Conservation (phyloP, 495 filamentous ascomycete genomes). For the Xylaria grammica region DNA sequence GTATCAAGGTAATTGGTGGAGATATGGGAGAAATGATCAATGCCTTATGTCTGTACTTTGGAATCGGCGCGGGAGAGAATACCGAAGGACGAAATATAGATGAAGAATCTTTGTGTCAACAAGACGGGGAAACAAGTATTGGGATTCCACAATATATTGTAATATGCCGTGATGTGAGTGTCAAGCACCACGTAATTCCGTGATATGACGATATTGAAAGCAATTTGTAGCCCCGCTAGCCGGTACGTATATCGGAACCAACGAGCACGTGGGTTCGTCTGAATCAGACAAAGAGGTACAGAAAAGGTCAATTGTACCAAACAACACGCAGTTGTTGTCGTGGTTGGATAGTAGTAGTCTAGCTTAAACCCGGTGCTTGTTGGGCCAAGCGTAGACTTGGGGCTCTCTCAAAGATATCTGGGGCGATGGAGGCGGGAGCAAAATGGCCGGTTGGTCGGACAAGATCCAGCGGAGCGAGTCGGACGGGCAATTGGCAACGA, state of each 20-base stretch:
- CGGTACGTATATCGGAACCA: constrained; percentile 19
- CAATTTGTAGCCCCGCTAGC: constrained; percentile 29
- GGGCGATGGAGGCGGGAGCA: constrained; percentile 10
- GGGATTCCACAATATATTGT: constrained; percentile 19
- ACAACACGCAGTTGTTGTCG: constrained; percentile 6
- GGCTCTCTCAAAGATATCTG: constrained; percentile 9
- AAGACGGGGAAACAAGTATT: constrained; percentile 4
- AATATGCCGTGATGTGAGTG: constrained; percentile 32
- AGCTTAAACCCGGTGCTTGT: constrained; percentile 5
- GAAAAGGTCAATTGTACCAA: constrained; percentile 13
- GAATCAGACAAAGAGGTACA: neutral
- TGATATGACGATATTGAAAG: constrained; percentile 34
- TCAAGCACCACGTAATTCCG: constrained; percentile 28
- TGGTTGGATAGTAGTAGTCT: constrained; percentile 5
- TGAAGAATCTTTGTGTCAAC: too few species aligned
- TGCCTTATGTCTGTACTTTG: too few species aligned
- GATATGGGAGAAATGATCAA: neutral
- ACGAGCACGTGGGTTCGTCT: constrained; percentile 14
- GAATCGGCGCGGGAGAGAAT: too few species aligned
- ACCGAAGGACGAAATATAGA: too few species aligned
- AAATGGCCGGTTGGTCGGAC: constrained; percentile 11
- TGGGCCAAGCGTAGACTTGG: constrained; percentile 10
- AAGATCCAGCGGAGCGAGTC: constrained; percentile 7
- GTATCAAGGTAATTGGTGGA: neutral
- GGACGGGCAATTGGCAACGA: neutral